Evolutionary conservation across 257 asterid genomes (phyloP).

Genomic region (Solanum virginianum): DNA sequence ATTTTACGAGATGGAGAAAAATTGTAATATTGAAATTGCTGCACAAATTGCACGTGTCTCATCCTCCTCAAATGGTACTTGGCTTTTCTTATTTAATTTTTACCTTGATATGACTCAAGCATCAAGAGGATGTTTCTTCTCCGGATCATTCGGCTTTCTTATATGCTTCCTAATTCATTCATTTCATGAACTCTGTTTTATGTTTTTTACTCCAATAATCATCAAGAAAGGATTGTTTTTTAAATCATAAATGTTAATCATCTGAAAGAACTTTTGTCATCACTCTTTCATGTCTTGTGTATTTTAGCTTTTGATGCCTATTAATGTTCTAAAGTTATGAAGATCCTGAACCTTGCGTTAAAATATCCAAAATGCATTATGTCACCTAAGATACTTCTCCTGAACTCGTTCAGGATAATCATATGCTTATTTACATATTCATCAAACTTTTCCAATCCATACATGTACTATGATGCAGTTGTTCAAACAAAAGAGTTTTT

Average conservation of each 20-base stretch:
- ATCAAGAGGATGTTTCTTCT: not conserved
- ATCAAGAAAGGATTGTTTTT: not conserved
- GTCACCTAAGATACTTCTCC: not conserved
- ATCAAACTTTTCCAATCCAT: not conserved
- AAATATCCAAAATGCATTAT: not conserved
- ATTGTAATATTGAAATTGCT: conserved; percentile 87
- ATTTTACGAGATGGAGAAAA: conserved; percentile 90
- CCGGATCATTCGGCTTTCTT: not conserved
- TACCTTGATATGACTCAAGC: not conserved
- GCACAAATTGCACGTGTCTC: conserved; percentile 73
- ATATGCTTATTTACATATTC: not conserved
- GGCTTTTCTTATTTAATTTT: not conserved
- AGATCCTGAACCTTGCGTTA: too few relatives aligned
- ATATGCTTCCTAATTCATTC: not conserved
- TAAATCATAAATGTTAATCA: not conserved
- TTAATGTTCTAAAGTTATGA: not conserved
- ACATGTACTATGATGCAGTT: not conserved
- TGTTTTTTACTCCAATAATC: not conserved
- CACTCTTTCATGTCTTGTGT: not conserved
- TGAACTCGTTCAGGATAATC: not conserved
- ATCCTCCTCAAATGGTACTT: conserved; percentile 60
- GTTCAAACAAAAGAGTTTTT: not conserved
- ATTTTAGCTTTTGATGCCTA: not conserved
- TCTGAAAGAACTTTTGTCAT: not conserved
- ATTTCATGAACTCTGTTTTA: not conserved